Conservation (phyloP, 306 rosid species). For the Casuarina glauca region DNA sequence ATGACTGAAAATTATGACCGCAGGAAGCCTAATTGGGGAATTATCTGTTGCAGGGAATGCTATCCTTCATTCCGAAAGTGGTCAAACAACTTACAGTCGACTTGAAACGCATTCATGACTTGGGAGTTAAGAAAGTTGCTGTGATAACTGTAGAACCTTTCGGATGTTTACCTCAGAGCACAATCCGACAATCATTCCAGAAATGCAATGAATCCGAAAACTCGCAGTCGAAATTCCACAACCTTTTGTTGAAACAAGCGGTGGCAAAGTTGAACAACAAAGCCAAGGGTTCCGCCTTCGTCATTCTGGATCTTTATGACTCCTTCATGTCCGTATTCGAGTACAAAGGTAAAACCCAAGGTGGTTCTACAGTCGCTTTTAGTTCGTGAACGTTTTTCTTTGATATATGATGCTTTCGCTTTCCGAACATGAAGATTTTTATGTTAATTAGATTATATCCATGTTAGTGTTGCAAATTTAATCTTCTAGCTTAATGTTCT, state of each 20-base stretch:
- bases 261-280: constrained; percentile 53
- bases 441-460: not conserved
- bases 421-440: not conserved
- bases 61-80: constrained; percentile 50
- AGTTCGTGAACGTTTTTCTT: not conserved
- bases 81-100: constrained; percentile 52
- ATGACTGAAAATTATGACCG: no score
- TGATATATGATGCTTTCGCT: not conserved
- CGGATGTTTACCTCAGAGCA: constrained; percentile 69
- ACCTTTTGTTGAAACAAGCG: constrained; percentile 56
- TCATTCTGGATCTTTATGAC: constrained; percentile 56
- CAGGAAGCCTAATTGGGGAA: no score
- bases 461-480: no score
- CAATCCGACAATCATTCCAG: constrained; percentile 41
- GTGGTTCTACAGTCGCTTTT: constrained; percentile 11
- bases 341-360: constrained; percentile 36
- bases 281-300: constrained; percentile 30
- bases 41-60: constrained; percentile 41
- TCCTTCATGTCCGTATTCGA: constrained; percentile 68
- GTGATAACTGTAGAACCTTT: constrained; percentile 61
- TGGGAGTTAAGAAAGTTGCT: constrained; percentile 70
- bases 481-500: no score
- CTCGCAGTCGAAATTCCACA: constrained; percentile 50
- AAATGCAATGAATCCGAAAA: constrained; percentile 52
- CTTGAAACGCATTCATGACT: constrained; percentile 48